phyloP scores from a whole-genome alignment of 768 basidiomycete genomes.

The Suillus luteus region DNA sequence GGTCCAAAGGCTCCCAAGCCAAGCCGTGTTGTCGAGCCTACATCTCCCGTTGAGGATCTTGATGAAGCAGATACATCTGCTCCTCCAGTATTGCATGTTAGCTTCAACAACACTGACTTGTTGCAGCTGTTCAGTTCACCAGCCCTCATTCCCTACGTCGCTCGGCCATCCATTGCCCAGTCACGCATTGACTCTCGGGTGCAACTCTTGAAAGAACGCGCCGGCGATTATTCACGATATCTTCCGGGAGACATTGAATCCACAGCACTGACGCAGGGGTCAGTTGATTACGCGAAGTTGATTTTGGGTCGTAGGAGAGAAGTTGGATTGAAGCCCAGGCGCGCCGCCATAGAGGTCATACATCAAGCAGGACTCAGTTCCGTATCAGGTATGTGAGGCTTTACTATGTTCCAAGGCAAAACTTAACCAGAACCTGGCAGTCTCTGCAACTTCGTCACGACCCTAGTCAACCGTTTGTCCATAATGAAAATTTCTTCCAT shows the following conservation, averaged over 20 bases:
- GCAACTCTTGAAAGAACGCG: constrained; percentile 39
- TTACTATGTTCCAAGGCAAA: background rate
- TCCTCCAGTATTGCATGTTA: background rate
- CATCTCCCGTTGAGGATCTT: background rate
- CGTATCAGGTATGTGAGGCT: background rate
- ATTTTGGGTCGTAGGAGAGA: constrained; percentile 46
- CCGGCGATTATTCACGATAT: constrained; percentile 55
- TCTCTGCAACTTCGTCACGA: background rate
- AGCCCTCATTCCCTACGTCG: constrained; percentile 10
- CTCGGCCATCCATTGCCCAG: constrained; percentile 1
- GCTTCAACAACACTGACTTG: constrained; percentile 10
- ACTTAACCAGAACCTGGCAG: background rate
- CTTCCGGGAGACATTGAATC: constrained; percentile 32
- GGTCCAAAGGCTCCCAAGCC: background rate
- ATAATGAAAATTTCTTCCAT: constrained; percentile 1
- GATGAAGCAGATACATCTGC: background rate
- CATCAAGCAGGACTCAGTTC: constrained; percentile 6
- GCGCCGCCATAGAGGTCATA: constrained; percentile 43
- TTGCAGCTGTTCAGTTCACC: constrained; percentile 9
- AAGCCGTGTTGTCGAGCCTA: background rate
- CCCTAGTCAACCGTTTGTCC: background rate
- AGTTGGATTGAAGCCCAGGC: constrained; percentile 41
- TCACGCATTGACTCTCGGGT: constrained; percentile 20
- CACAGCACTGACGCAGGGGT: constrained; percentile 38
- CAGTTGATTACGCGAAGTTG: constrained; percentile 45